Percentiles rank a stretch among this genome's conserved stretches.
Conservation (phyloP, 306 rosid species). For the Fragaria iinumae region DNA sequence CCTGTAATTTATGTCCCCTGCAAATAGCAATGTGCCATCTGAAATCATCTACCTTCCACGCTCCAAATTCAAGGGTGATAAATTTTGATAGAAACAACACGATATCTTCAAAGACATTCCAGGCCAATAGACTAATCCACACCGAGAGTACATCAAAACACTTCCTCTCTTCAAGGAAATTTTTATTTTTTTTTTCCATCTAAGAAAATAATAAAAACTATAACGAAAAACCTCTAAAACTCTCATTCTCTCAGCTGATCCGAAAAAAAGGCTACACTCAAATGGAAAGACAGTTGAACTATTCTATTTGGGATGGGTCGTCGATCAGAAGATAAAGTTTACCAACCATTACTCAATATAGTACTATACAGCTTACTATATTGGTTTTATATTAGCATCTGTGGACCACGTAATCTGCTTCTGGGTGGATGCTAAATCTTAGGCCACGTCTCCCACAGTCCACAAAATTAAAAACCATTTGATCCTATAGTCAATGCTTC, state of each 20-base stretch:
- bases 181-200: no score
- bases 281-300: no score
- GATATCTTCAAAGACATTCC: no score
- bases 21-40: background rate
- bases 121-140: no score
- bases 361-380: background rate
- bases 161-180: accelerated
- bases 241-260: no score
- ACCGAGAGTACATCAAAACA: no score
- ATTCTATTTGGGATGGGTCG: background rate
- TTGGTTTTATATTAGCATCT: background rate
- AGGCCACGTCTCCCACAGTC: constrained; percentile 2
- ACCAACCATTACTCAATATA: background rate
- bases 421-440: background rate
- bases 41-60: background rate
- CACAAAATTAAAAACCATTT: background rate
- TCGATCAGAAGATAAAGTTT: background rate
- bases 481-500: background rate
- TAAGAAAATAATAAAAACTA: no score
- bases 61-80: background rate
- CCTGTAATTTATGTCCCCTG: background rate
- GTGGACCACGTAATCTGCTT: background rate
- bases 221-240: no score
- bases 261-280: no score
- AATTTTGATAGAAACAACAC: background rate